phyloP scores from a whole-genome alignment of 805 yeast genomes.

The Metschnikowia koreensis region DNA sequence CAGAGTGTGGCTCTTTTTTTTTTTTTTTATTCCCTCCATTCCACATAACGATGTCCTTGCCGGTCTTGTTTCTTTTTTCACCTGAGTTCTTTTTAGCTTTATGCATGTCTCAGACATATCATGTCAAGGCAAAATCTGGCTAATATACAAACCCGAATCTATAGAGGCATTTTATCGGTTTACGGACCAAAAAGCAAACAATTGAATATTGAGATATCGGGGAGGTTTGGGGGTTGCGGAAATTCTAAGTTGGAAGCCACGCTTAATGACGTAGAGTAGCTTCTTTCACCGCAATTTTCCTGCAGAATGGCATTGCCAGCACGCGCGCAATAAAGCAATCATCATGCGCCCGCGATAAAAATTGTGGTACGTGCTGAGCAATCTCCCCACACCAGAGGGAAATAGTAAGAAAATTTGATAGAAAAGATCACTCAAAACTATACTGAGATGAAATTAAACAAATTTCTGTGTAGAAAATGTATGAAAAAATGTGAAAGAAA shows the following conservation, averaged over 20 bases:
- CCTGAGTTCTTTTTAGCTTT: neutral
- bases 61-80: neutral
- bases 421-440: neutral
- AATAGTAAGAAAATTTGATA: neutral
- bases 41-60: neutral
- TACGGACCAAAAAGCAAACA: conserved; percentile 1
- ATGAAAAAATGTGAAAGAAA: neutral
- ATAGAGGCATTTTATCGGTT: neutral
- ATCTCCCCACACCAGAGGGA: neutral
- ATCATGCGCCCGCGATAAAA: neutral
- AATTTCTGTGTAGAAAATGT: neutral
- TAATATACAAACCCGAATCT: conserved; percentile 7
- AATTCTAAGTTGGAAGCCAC: neutral
- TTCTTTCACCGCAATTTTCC: neutral
- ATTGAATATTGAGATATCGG: neutral
- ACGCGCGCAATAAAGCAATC: conserved; percentile 11
- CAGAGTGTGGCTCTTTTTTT: neutral
- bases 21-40: too few relatives aligned
- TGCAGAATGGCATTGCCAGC: conserved; percentile 6
- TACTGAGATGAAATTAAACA: neutral
- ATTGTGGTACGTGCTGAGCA: neutral
- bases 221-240: neutral
- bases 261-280: conserved; percentile 6
- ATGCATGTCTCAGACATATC: conserved; percentile 4
- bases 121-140: neutral